phyloP scores from a whole-genome alignment of 352 stramenopile genomes.

The Plasmopara muralis region DNA sequence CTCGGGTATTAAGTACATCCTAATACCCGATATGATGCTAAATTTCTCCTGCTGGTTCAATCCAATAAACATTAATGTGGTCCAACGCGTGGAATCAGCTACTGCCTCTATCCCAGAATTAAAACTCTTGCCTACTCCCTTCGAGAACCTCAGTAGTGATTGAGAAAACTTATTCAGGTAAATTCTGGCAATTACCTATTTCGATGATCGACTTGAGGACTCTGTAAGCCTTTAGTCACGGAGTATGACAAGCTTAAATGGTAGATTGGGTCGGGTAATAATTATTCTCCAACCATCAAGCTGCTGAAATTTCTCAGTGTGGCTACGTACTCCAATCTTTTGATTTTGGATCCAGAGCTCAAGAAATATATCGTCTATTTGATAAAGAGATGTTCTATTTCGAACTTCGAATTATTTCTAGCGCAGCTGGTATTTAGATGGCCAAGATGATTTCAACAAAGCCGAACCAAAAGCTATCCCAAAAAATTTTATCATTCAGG shows the following conservation, averaged over 20 bases:
- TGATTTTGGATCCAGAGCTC: conserved; percentile 18
- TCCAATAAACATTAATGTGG: no score
- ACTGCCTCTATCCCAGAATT: conserved; percentile 7
- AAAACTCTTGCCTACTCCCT: conserved; percentile 6
- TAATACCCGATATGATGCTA: no score
- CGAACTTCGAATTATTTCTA: no score
- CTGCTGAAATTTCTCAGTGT: conserved; percentile 8
- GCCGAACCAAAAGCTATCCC: conserved; percentile 12
- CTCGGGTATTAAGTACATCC: no score
- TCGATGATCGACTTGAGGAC: not conserved
- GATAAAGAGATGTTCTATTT: conserved; percentile 21
- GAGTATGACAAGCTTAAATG: not conserved
- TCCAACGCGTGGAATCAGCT: conserved; percentile 5
- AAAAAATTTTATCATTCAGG: conserved; percentile 9
- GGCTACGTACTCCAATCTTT: no score
- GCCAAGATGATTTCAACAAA: conserved; percentile 15
- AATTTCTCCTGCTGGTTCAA: no score
- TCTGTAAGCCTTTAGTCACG: conserved; percentile 8
- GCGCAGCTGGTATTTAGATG: conserved; percentile 12
- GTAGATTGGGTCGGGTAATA: not conserved
- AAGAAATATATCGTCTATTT: conserved; percentile 10
- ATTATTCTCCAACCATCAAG: conserved; percentile 1
- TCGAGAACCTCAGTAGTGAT: conserved; percentile 13
- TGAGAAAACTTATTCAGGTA: conserved; percentile 10
- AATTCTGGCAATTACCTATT: conserved; percentile 13